phyloP scores from a whole-genome alignment of 495 filamentous ascomycete genomes.

The Neurospora sp. region DNA sequence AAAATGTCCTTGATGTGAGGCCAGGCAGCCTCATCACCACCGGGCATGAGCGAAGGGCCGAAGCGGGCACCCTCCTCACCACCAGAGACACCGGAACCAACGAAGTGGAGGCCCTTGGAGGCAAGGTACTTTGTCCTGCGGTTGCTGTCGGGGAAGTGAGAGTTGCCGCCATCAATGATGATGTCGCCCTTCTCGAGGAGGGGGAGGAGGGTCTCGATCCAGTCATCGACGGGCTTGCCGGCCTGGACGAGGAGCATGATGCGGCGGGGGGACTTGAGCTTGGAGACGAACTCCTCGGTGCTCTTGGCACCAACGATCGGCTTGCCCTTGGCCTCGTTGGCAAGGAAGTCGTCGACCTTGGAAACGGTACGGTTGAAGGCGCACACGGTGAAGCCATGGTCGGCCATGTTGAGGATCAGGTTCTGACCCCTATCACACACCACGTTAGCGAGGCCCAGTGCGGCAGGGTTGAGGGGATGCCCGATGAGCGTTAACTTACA shows the following conservation, averaged over 20 bases:
- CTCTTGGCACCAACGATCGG: conserved; percentile 88
- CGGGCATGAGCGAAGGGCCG: conserved; percentile 95
- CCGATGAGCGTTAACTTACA: conserved; percentile 43
- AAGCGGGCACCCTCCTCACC: conserved; percentile 98
- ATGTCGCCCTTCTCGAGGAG: conserved; percentile 88
- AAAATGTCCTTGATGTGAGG: conserved; percentile 98
- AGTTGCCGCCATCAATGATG: conserved; percentile 99
- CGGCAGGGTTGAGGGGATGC: conserved; percentile 3
- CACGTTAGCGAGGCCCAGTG: conserved; percentile 1
- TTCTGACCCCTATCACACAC: conserved; percentile 55
- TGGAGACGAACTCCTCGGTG: conserved; percentile 83
- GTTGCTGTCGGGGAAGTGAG: conserved; percentile 98
- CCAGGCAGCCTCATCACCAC: conserved; percentile 96
- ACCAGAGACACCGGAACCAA: conserved; percentile 95
- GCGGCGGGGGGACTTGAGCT: conserved; percentile 91
- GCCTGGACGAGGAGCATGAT: conserved; percentile 98
- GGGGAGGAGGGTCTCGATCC: conserved; percentile 91
- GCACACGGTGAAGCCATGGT: conserved; percentile 90
- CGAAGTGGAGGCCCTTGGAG: conserved; percentile 85
- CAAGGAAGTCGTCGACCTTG: conserved; percentile 94
- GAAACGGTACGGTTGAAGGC: conserved; percentile 96
- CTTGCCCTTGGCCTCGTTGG: conserved; percentile 91
- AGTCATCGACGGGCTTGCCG: conserved; percentile 93
- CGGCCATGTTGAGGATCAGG: conserved; percentile 96
- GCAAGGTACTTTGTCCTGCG: conserved; percentile 80